phyloP scores from a whole-genome alignment of 2,329 filamentous ascomycete species.

The Dryadomyces sulphureus region DNA sequence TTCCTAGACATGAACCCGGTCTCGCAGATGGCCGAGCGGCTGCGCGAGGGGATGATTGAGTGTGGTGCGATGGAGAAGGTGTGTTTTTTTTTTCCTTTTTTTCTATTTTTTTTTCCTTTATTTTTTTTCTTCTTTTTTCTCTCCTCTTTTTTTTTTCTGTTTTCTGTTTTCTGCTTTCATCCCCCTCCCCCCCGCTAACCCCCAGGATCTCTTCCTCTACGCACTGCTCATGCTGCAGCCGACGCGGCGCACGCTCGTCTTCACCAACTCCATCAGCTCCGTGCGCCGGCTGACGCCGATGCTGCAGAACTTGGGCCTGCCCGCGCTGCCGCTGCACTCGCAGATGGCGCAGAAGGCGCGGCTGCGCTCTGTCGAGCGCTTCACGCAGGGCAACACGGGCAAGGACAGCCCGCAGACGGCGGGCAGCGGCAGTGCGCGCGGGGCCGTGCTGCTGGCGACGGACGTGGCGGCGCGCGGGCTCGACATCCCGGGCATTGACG shows the following conservation, averaged over 20 bases:
- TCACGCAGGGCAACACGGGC: constrained; percentile 42
- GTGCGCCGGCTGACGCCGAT: constrained; percentile 76
- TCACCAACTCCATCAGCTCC: constrained; percentile 90
- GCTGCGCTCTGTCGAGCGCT: constrained; percentile 80
- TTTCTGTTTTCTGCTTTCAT: background rate
- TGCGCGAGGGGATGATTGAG: constrained; percentile 84
- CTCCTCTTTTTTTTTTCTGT: too few relatives aligned
- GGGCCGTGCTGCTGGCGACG: constrained; percentile 71
- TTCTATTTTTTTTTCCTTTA: background rate
- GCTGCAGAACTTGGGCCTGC: constrained; percentile 66
- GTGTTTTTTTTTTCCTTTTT: background rate
- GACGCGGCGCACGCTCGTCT: constrained; percentile 69
- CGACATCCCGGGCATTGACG: constrained; percentile 78
- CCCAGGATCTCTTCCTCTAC: constrained; percentile 80
- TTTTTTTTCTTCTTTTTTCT: background rate
- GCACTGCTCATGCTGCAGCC: constrained; percentile 71
- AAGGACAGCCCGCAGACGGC: constrained; percentile 23
- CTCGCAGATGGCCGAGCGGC: constrained; percentile 70
- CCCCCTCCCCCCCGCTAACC: background rate
- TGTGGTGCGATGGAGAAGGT: constrained; percentile 90
- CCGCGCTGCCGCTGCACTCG: constrained; percentile 69
- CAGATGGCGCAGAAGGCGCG: constrained; percentile 95
- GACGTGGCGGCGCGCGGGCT: constrained; percentile 89
- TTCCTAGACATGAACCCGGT: constrained; percentile 87
- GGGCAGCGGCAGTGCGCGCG: constrained; percentile 9